Evolutionary conservation across 2,329 filamentous ascomycete genomes (phyloP).

Genomic region (Stemphylium vesicarium): DNA sequence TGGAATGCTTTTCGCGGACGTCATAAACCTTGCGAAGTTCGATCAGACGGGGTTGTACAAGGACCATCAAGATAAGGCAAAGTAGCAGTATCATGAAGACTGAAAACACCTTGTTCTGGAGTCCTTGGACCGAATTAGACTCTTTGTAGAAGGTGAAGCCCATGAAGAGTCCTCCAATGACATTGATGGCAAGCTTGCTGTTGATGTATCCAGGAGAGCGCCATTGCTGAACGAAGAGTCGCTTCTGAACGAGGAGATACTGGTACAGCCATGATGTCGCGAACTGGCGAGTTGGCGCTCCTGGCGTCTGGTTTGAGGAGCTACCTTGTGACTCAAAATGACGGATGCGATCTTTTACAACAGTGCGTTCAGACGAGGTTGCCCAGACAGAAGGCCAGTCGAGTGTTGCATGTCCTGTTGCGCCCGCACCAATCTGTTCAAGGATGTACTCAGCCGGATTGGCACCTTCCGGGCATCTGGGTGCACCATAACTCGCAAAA

Average conservation of each 20-base stretch:
- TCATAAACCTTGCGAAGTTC: conserved; percentile 56
- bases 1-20: conserved; percentile 65
- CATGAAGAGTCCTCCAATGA: conserved; percentile 14
- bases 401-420: background rate
- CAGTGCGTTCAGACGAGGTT: conserved; percentile 21
- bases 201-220: conserved; percentile 85
- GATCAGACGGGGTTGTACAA: conserved; percentile 52
- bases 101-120: conserved; percentile 52
- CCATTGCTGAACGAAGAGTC: conserved; percentile 90
- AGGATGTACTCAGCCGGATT: conserved; percentile 86
- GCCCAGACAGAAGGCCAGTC: conserved; percentile 24
- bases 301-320: too few relatives aligned
- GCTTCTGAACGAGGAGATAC: conserved; percentile 66
- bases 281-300: conserved; percentile 54
- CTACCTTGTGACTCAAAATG: conserved; percentile 41
- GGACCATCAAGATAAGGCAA: conserved; percentile 44
- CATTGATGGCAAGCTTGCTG: conserved; percentile 71
- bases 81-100: conserved; percentile 55
- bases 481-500: conserved; percentile 73
- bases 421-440: conserved; percentile 45
- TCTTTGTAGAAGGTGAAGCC: conserved; percentile 27
- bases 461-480: conserved; percentile 65
- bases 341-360: conserved; percentile 51
- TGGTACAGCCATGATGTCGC: conserved; percentile 66
- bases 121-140: conserved; percentile 32